These are phyloP conservation scores for Pezicula rhizophila DNA, from an alignment of 2,329 filamentous ascomycete genomes.

Conservation along the genomic window DNA sequence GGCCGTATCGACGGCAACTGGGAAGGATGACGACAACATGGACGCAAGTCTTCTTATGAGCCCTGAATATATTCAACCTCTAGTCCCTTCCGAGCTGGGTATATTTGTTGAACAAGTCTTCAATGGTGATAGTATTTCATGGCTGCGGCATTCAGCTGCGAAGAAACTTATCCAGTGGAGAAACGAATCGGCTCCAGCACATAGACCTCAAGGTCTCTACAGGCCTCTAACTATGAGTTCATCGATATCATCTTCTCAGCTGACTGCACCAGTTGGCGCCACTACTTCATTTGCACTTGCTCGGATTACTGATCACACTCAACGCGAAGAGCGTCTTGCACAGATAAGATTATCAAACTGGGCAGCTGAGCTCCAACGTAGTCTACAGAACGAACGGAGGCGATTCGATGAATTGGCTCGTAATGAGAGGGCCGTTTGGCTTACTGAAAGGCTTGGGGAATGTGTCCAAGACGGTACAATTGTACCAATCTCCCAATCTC, in stretches of 20 bases:
- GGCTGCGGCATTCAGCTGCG: constrained; percentile 76
- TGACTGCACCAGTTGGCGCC: constrained; percentile 23
- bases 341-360: constrained; percentile 73
- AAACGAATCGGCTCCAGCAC: constrained; percentile 28
- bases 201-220: constrained; percentile 29
- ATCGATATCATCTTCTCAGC: constrained; percentile 14
- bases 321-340: constrained; percentile 54
- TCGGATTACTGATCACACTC: constrained; percentile 52
- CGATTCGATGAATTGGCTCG: constrained; percentile 58
- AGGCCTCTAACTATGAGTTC: constrained; percentile 25
- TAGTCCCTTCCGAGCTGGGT: constrained; percentile 68
- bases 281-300: constrained; percentile 52
- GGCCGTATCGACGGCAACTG: constrained; percentile 69
- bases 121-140: constrained; percentile 69
- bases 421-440: constrained; percentile 62
- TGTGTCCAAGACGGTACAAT: constrained; percentile 61
- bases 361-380: constrained; percentile 75
- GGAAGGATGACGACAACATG: constrained; percentile 73
- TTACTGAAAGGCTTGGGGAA: constrained; percentile 60
- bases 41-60: constrained; percentile 93
- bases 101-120: constrained; percentile 69
- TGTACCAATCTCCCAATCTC: constrained; percentile 39
- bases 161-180: constrained; percentile 76
- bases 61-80: constrained; percentile 78
- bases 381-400: constrained; percentile 66